A percentile compares a stretch with the other conserved stretches of the same genome.
Evolutionary conservation across 495 filamentous ascomycete species (phyloP).

Genomic region (Aspergillus cristatus): DNA sequence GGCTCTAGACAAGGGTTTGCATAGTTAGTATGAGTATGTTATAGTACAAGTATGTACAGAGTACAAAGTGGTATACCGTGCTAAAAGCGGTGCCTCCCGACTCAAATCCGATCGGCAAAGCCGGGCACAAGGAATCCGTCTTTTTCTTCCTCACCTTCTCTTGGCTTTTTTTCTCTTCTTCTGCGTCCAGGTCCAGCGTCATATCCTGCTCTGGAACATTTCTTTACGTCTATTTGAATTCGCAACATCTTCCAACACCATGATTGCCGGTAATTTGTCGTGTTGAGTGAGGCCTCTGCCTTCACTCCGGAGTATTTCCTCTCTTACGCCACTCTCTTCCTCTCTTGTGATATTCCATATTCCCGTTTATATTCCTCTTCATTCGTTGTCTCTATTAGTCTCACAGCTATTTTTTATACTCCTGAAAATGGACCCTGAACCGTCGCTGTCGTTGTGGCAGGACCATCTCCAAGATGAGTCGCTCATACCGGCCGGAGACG

Average conservation of each 20-base stretch:
- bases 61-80: no score
- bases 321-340: background rate
- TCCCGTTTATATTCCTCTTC: background rate
- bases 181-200: background rate
- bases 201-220: background rate
- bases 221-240: background rate
- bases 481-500: constrained; percentile 28
- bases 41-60: no score
- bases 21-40: no score
- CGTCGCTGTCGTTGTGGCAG: constrained; percentile 32
- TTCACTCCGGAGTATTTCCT: no score
- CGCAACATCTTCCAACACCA: background rate
- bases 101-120: background rate
- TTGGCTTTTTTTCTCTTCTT: constrained; percentile 1
- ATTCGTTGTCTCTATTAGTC: no score
- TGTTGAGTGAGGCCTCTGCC: background rate
- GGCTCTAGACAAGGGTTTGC: no score
- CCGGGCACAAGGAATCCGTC: background rate
- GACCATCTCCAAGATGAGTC: constrained; percentile 27
- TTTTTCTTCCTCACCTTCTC: constrained; percentile 1
- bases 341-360: background rate
- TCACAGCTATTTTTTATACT: no score
- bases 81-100: no score
- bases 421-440: constrained; percentile 35
- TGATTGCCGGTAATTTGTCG: background rate